Percentiles rank a stretch among this genome's conserved stretches.
Conservation (phyloP, 371 early-diverging fungal genomes). For the Apophysomyces variabilis region DNA sequence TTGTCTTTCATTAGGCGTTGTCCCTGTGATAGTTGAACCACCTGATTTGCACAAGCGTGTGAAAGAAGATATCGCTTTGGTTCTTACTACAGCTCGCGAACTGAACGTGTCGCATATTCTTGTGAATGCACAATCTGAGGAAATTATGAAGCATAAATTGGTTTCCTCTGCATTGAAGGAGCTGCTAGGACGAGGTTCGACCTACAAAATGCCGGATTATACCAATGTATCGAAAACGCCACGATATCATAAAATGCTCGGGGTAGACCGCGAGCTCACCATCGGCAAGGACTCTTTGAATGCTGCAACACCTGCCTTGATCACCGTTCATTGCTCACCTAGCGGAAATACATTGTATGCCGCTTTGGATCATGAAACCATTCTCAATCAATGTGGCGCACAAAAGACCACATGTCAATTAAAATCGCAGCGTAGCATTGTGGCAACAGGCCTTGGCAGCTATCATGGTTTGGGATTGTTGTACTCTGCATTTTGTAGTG, state of each 20-base stretch:
- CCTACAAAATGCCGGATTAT: constrained; percentile 34
- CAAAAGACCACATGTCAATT: constrained; percentile 78
- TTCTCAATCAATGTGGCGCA: constrained; percentile 74
- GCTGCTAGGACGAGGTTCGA: constrained; percentile 16
- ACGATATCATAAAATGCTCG: constrained; percentile 53
- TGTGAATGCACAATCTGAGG: constrained; percentile 70
- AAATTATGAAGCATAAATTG: constrained; percentile 60
- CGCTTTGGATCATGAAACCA: constrained; percentile 61
- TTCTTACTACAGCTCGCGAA: constrained; percentile 67
- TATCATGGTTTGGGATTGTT: constrained; percentile 80
- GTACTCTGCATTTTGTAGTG: constrained; percentile 70
- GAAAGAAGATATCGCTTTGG: constrained; percentile 68
- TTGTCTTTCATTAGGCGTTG: constrained; percentile 76
- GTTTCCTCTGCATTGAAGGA: constrained; percentile 43
- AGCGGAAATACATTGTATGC: constrained; percentile 61
- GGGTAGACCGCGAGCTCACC: constrained; percentile 55
- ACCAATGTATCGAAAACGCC: constrained; percentile 60
- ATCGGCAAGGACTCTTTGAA: constrained; percentile 42
- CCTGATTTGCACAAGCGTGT: constrained; percentile 68
- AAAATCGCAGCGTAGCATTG: constrained; percentile 60
- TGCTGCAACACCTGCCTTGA: constrained; percentile 44
- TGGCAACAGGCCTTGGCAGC: constrained; percentile 61
- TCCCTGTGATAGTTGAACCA: constrained; percentile 74
- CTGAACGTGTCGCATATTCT: constrained; percentile 63
- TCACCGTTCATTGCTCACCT: constrained; percentile 50